Evolutionary conservation across 768 basidiomycete species (phyloP), one percentile per base, ranked within the genome.

Genomic region (Lactarius sp.): DNA sequence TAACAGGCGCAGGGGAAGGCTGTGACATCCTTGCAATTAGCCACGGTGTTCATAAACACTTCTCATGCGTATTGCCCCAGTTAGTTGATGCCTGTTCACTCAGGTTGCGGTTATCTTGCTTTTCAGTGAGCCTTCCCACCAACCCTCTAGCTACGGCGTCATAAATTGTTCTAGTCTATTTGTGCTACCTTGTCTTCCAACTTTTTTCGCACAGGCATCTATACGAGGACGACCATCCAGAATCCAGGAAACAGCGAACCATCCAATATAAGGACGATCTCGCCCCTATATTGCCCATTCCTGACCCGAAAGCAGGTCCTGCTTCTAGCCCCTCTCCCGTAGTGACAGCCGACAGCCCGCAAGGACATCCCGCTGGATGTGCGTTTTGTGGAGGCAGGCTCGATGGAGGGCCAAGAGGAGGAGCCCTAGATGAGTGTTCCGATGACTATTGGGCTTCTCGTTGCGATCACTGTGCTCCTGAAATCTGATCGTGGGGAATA

Each of bases 181-280:
- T 72, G 27, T 73, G 74, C 22, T 83, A 81, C 68, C 75, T 84
- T 37, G 70, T 83, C 57, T 83, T 84, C 69, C 83, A 83, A 69
- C 76, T 85, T 13, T 83, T 79, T 76, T 82, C 83, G 4, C 83
- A 84, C 70, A 75, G 74, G 60, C 74, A 83, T 65, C 73, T 85
- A 39, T 85, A 83, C 71, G 73, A 76, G 18, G 82, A 80, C 52
- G 4, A 61, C 20, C 33, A 56, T 20, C n/a, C 50, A 10, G 27
- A 37, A 6, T 34, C 51, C n/a, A 2, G 16, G 18, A 18, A 6
- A 14, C 53, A 31, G 41, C 34, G 60, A 22, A 59, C 64, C 8
- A 42, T 65, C 4, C 0, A 2, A 34, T 66, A 66, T 31, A 20
- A 18, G 20, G 16, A 2, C 2, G 1, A 0, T 1, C 22, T 59